Percentiles rank a stretch among this genome's conserved stretches.
These are phyloP conservation scores for Limnomonas spitsbergensis DNA, from an alignment of 139 green algal species.

Conservation along the genomic window DNA sequence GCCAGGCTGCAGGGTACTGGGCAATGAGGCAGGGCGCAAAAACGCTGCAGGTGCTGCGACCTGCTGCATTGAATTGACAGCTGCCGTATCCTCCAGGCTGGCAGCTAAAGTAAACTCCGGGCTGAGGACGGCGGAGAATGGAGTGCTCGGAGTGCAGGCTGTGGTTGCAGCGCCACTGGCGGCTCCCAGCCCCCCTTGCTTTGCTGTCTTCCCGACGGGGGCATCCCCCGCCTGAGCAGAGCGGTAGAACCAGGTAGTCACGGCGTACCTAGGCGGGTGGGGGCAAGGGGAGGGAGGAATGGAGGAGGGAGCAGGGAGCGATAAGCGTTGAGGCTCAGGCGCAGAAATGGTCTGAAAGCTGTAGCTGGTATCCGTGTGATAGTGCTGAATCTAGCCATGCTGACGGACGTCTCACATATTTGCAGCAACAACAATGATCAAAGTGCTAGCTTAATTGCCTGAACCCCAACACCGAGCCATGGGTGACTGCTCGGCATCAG, in stretches of 20 bases:
- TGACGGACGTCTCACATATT: background rate
- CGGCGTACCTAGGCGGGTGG: constrained; percentile 37
- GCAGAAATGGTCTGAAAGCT: background rate
- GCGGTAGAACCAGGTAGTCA: constrained; percentile 72
- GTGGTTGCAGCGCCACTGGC: background rate
- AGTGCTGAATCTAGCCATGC: background rate
- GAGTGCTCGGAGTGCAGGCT: background rate
- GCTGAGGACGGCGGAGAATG: background rate
- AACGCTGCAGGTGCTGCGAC: background rate
- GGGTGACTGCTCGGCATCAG: no score
- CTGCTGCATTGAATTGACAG: no score
- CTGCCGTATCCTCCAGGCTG: no score
- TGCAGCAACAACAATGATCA: background rate
- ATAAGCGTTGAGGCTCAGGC: background rate
- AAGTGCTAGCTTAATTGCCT: background rate
- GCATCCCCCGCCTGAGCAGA: background rate
- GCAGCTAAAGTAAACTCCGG: background rate
- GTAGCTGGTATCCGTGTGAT: background rate
- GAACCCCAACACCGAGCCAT: no score
- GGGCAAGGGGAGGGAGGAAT: no score
- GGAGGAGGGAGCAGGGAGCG: no score
- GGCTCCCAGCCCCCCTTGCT: no score
- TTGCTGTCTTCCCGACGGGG: background rate
- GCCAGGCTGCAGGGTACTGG: background rate
- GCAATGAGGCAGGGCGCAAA: background rate